phyloP scores from a whole-genome alignment of 1,284 basidiomycete genomes.

The Papiliotrema terrestris region DNA sequence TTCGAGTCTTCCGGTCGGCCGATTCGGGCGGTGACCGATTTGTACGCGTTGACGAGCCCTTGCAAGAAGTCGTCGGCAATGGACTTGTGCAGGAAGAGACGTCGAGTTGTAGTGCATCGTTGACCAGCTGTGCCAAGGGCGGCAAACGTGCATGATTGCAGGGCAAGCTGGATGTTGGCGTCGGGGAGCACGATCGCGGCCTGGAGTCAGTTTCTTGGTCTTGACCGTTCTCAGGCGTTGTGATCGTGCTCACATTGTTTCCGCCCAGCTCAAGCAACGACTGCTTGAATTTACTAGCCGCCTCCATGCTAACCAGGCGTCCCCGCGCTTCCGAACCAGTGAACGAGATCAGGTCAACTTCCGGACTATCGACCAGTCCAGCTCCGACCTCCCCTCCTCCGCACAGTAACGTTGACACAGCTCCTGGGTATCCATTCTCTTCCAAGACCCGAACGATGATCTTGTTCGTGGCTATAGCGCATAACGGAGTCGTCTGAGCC shows the following conservation, averaged over 20 bases:
- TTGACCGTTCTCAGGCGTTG: background rate
- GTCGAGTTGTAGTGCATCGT: constrained; percentile 82
- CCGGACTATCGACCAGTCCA: constrained; percentile 63
- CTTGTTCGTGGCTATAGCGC: constrained; percentile 77
- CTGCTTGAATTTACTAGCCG: constrained; percentile 79
- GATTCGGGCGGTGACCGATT: constrained; percentile 55
- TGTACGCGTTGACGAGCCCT: constrained; percentile 66
- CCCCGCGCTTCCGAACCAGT: constrained; percentile 83
- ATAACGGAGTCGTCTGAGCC: constrained; percentile 75
- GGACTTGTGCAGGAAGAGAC: constrained; percentile 76
- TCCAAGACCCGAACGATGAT: constrained; percentile 73
- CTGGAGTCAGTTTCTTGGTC: background rate
- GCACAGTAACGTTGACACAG: constrained; percentile 70
- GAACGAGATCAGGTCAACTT: constrained; percentile 81
- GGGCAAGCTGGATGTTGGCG: constrained; percentile 77
- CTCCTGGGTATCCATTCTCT: constrained; percentile 69
- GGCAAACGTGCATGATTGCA: constrained; percentile 74
- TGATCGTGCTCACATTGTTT: constrained; percentile 60
- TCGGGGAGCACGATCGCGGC: constrained; percentile 80
- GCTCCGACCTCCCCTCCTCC: constrained; percentile 74
- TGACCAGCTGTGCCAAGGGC: constrained; percentile 88
- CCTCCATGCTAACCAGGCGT: constrained; percentile 70
- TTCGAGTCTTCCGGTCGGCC: constrained; percentile 68
- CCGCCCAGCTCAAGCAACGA: constrained; percentile 81
- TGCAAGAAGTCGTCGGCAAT: constrained; percentile 69